Percentiles rank a stretch among this genome's conserved stretches.
These are phyloP conservation scores for Linum trigynum DNA, from an alignment of 345 rosid genomes.

Conservation along the genomic window DNA sequence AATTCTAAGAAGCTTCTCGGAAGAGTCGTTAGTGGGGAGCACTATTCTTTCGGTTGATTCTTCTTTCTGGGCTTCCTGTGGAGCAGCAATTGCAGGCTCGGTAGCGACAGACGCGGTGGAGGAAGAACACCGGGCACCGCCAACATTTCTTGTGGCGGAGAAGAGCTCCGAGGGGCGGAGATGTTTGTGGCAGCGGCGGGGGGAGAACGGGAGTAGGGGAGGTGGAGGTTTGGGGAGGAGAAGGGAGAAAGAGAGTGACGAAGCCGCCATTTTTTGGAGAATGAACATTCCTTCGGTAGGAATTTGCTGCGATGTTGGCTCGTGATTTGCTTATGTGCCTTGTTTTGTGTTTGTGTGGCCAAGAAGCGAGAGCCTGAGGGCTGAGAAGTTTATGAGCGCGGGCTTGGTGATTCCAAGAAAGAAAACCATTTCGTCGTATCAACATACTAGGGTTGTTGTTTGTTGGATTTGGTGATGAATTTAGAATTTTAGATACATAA, in stretches of 20 bases:
- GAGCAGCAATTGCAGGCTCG: constrained; percentile 22
- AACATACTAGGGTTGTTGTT: too few species aligned
- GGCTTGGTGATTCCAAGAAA: too few species aligned
- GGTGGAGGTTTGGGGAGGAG: neutral
- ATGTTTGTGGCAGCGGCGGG: neutral
- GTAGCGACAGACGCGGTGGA: constrained; percentile 45
- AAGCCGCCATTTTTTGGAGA: neutral
- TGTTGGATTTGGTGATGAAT: too few species aligned
- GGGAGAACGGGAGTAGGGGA: neutral
- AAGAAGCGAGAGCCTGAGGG: too few species aligned
- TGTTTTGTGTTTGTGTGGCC: too few species aligned
- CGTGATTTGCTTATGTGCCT: too few species aligned
- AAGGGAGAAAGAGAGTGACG: neutral
- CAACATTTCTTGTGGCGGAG: neutral
- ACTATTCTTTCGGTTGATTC: constrained; percentile 27
- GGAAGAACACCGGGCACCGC: constrained; percentile 13
- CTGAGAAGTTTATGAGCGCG: too few species aligned
- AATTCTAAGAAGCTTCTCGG: constrained; percentile 59
- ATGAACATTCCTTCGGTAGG: neutral
- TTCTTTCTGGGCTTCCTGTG: constrained; percentile 18
- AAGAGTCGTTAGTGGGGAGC: constrained; percentile 79
- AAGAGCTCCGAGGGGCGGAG: neutral
- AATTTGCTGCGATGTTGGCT: neutral
- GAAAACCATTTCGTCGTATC: too few species aligned
- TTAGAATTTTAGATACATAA: too few species aligned